phyloP scores from a whole-genome alignment of 2,329 filamentous ascomycete species.

The Exserohilum turcica region DNA sequence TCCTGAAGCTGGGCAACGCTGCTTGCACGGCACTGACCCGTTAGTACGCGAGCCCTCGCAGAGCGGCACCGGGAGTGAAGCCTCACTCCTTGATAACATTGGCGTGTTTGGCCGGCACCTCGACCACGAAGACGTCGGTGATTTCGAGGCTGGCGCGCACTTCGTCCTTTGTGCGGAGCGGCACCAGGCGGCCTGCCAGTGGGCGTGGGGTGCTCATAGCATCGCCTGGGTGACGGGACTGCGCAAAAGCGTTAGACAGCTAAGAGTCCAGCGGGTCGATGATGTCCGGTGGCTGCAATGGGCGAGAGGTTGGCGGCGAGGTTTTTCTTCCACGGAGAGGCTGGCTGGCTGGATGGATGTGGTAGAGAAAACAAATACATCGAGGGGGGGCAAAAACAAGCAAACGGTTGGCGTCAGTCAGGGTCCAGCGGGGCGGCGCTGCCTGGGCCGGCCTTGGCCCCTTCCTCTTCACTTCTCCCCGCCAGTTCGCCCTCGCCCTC shows the following conservation, averaged over 20 bases:
- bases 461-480: slow-evolving; percentile 3
- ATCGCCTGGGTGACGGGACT: slow-evolving; percentile 20
- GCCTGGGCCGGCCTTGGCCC: slow-evolving; percentile 12
- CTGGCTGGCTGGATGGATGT: no score
- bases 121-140: slow-evolving; percentile 71
- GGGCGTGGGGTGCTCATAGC: slow-evolving; percentile 32
- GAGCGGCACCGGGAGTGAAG: slow-evolving; percentile 14
- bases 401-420: slow-evolving; percentile 11
- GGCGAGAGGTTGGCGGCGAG: background rate
- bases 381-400: background rate
- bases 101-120: slow-evolving; percentile 72
- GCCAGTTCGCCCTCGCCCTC: background rate
- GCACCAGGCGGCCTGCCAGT: slow-evolving; percentile 36
- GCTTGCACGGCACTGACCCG: slow-evolving; percentile 53
- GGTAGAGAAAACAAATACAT: background rate
- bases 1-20: slow-evolving; percentile 51
- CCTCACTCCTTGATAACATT: slow-evolving; percentile 75
- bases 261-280: no score
- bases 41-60: slow-evolving; percentile 26
- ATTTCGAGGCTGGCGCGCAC: slow-evolving; percentile 56
- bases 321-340: no score
- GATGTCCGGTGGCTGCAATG: background rate
- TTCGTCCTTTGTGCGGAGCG: slow-evolving; percentile 57
- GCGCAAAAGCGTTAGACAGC: background rate
- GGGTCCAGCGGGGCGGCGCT: slow-evolving; percentile 16